A percentile compares a stretch with the other conserved stretches of the same genome.
Evolutionary conservation across 2,329 filamentous ascomycete species (phyloP).

Genomic region (Botrytis tulipae): DNA sequence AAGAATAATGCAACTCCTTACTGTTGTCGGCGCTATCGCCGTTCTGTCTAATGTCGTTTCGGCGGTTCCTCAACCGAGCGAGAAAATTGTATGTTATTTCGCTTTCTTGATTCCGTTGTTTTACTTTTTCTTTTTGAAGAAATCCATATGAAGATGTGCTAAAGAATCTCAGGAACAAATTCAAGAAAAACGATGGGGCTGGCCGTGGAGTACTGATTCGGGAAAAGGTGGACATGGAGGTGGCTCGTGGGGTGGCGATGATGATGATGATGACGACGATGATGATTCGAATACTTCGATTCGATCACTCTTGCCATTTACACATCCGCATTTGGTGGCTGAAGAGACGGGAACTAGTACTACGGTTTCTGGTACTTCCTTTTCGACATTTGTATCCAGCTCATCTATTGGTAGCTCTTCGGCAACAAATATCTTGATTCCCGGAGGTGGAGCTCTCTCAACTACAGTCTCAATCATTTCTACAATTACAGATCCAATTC

Average conservation of each 20-base stretch:
- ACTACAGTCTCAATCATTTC: background rate
- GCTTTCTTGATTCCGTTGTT: too few relatives aligned
- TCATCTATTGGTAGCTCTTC: background rate
- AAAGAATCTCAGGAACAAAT: background rate
- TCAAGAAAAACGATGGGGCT: conserved; percentile 1
- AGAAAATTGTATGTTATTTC: background rate
- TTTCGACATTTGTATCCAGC: background rate
- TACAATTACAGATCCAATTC: background rate
- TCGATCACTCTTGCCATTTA: background rate
- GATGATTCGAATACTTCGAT: background rate
- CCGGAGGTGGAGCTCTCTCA: background rate
- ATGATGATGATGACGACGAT: background rate
- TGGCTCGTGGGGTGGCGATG: conserved; percentile 6
- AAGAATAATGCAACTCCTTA: conserved; percentile 25
- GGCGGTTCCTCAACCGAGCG: conserved; percentile 14
- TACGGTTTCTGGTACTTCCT: background rate
- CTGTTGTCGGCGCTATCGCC: conserved; percentile 19
- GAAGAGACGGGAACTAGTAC: background rate
- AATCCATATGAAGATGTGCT: background rate
- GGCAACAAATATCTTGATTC: background rate
- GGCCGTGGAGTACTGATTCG: conserved; percentile 12
- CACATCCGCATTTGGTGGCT: background rate
- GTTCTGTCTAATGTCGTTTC: conserved; percentile 22
- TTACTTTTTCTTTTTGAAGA: too few relatives aligned
- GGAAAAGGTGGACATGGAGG: conserved; percentile 1